Base-by-base conservation (phyloP, 2,329 filamentous ascomycete genomes). In the Blastomyces gilchristii region DNA sequence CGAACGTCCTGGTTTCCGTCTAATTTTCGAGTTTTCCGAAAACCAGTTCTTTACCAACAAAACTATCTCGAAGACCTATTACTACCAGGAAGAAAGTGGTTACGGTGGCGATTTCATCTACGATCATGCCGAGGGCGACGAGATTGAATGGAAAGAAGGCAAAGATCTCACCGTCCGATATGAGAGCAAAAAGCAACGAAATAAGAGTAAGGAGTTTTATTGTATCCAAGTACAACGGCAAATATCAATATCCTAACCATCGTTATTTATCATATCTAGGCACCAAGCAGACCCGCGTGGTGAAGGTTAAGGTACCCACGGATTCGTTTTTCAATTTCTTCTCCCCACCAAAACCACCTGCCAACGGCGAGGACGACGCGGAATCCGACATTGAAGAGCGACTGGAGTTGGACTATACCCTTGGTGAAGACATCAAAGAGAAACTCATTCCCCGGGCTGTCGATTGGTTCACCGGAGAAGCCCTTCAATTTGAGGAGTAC, bases 321-420 rank as follows among this genome's bases (percentile, higher is more conserved):
- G 94, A 97, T 77, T 97, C 94, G 2, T 99, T 99, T 84, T 91
- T 91, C 86, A 96, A 96, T 84, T 97, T 97, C 86, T 99, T 99
- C 82, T 91, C 91, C 62, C 94, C 94, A 34, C 95, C 94, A 57
- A 90, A 90, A 79, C 88, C 91, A 65, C 94, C 91, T 37, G 82
- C 81, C 59, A 89, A 88, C 49, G 78, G 79, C 7, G 89, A 90
- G 59, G 81, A 86, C 52, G 83, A 93, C 68, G 87, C 89, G 65
- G 86, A 88, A 62, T 89, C 87, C 60, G 94, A 99, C 75, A 96
- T 99, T 61, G 94, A 99, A 82, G 92, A 96, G 79, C 92, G 94
- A 67, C 85, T 99, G 63, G 94, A 99, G 81, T 87, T 99, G 61
- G 94, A 99, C 80, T 99, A 97, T 78, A 93, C 97, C 80, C 87